phyloP scores from a whole-genome alignment of 768 basidiomycete species.

The Erythrobasidium yunnanense region DNA sequence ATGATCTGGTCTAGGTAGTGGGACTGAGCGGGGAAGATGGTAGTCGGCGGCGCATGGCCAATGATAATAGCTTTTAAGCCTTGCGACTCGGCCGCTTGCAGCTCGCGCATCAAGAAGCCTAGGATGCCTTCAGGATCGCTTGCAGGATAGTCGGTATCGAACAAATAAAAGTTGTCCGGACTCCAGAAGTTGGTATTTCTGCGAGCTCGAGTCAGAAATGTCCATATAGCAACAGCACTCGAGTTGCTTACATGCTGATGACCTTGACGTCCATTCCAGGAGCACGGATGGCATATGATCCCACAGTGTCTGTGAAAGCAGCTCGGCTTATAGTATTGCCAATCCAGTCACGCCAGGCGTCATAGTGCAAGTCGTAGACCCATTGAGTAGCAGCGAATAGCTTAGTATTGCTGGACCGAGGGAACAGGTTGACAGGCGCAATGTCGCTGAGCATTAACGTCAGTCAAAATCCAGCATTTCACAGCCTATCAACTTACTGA shows the following conservation, averaged over 20 bases:
- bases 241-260: constrained; percentile 45
- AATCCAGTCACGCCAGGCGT: constrained; percentile 46
- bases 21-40: constrained; percentile 44
- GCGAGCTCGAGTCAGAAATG: not conserved
- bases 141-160: constrained; percentile 48
- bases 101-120: constrained; percentile 49
- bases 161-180: constrained; percentile 52
- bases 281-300: constrained; percentile 49
- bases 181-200: constrained; percentile 9
- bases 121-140: constrained; percentile 56
- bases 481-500: constrained; percentile 35
- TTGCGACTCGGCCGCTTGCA: constrained; percentile 54
- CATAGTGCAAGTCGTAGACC: constrained; percentile 44
- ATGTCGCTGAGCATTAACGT: constrained; percentile 45
- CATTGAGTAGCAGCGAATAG: constrained; percentile 45
- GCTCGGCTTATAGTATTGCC: constrained; percentile 43
- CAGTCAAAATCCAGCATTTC: not conserved
- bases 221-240: constrained; percentile 53
- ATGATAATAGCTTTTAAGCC: constrained; percentile 56
- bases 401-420: constrained; percentile 46
- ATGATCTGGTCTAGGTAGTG: constrained; percentile 57
- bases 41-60: constrained; percentile 35
- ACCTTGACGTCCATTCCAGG: constrained; percentile 49
- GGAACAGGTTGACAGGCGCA: constrained; percentile 54
- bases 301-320: constrained; percentile 48